These are phyloP conservation scores for Fusarium guadeloupense DNA, from an alignment of 2,329 filamentous ascomycete species.

Conservation along the genomic window DNA sequence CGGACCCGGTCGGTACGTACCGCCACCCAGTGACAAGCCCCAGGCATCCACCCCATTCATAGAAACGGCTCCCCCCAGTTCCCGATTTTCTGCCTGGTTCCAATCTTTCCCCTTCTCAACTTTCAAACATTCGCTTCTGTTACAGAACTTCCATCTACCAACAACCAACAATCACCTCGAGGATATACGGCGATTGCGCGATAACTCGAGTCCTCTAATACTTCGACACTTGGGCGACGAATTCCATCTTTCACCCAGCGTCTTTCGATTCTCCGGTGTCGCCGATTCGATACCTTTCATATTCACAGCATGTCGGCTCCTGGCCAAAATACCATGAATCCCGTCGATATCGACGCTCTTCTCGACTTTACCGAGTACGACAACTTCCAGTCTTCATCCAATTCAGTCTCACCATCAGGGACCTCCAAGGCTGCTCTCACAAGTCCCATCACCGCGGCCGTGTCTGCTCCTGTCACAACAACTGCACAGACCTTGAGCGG, in stretches of 20 bases:
- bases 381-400: constrained; percentile 65
- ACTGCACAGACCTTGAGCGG: constrained; percentile 73
- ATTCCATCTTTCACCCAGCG: neutral
- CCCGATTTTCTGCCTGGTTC: constrained; percentile 39
- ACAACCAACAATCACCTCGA: constrained; percentile 10
- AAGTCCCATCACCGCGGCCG: constrained; percentile 61
- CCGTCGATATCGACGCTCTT: constrained; percentile 65
- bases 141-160: constrained; percentile 28
- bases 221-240: constrained; percentile 8
- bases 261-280: constrained; percentile 19
- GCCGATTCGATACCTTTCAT: constrained; percentile 15
- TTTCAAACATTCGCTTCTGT: constrained; percentile 32
- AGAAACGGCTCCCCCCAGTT: constrained; percentile 46
- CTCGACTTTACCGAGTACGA: constrained; percentile 72
- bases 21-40: constrained; percentile 6
- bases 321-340: constrained; percentile 52
- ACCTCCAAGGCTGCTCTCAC: constrained; percentile 64
- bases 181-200: neutral
- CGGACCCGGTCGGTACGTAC: constrained; percentile 32
- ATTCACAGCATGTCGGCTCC: constrained; percentile 52
- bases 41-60: constrained; percentile 49
- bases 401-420: constrained; percentile 63
- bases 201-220: neutral
- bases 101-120: constrained; percentile 36
- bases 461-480: constrained; percentile 63